Conservation (phyloP, 2,329 filamentous ascomycete genomes). For the Fusarium tuaranense region DNA sequence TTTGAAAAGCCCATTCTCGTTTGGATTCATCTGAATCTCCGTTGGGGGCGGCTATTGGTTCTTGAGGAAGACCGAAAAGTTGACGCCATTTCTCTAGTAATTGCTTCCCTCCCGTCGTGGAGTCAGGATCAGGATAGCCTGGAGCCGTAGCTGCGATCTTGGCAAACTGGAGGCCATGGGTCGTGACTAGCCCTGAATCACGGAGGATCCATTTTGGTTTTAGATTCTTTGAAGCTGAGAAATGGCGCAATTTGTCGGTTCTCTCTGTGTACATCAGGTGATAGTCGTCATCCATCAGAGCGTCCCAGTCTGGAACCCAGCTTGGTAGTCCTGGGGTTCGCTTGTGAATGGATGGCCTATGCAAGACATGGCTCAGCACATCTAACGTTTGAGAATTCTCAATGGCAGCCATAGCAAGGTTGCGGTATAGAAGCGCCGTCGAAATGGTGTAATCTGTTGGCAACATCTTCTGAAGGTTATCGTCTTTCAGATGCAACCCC, state of each 20-base stretch:
- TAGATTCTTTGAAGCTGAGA: neutral
- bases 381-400: neutral
- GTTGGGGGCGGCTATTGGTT: neutral
- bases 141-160: neutral
- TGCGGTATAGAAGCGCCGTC: neutral
- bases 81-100: neutral
- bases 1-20: constrained; percentile 4
- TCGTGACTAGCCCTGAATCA: neutral
- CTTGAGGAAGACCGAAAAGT: neutral
- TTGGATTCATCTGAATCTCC: constrained; percentile 11
- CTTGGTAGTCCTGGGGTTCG: neutral
- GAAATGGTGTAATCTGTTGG: constrained; percentile 2
- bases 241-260: neutral
- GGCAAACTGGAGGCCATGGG: constrained; percentile 2
- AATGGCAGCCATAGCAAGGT: neutral
- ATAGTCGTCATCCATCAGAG: constrained; percentile 8
- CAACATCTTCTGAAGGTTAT: neutral
- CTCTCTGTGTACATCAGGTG: constrained; percentile 8
- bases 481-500: neutral
- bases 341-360: neutral
- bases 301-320: constrained; percentile 19
- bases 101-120: neutral
- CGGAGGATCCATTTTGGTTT: neutral
- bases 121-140: neutral
- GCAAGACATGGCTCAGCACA: constrained; percentile 13